phyloP scores from a whole-genome alignment of 176 grass and related monocot genomes.

The Eragrostis curvula region DNA sequence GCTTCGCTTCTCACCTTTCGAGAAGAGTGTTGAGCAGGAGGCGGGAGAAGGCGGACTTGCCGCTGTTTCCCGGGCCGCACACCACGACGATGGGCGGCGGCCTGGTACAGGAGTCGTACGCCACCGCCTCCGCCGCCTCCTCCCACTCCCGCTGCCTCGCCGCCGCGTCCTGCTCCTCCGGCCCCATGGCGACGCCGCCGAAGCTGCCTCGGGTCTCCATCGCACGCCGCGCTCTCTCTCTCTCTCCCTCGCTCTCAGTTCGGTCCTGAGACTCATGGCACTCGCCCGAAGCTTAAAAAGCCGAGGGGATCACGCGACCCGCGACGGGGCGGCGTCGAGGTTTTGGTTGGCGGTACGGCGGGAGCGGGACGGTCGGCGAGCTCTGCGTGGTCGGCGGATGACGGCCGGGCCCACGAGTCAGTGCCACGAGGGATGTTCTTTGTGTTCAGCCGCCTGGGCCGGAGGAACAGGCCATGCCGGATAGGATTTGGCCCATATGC shows the following conservation, averaged over 20 bases:
- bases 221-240: background rate
- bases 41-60: slow-evolving; percentile 75
- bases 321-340: background rate
- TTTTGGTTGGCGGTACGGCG: background rate
- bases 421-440: background rate
- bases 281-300: background rate
- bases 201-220: slow-evolving; percentile 7
- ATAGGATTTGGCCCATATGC: no score
- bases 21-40: slow-evolving; percentile 74
- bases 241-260: background rate
- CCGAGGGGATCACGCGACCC: background rate
- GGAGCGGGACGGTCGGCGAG: background rate
- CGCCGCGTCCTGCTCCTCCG: slow-evolving; percentile 1
- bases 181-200: background rate
- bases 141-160: slow-evolving; percentile 44
- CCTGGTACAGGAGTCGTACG: slow-evolving; percentile 71
- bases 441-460: background rate
- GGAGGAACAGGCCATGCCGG: no score
- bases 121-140: slow-evolving; percentile 55
- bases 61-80: slow-evolving; percentile 71
- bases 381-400: background rate
- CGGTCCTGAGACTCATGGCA: background rate
- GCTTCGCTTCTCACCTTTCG: slow-evolving; percentile 36
- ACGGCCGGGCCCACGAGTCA: background rate
- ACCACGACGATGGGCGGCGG: slow-evolving; percentile 67